These are phyloP conservation scores for Candida oleophila DNA, from an alignment of 805 yeast species.

Conservation along the genomic window DNA sequence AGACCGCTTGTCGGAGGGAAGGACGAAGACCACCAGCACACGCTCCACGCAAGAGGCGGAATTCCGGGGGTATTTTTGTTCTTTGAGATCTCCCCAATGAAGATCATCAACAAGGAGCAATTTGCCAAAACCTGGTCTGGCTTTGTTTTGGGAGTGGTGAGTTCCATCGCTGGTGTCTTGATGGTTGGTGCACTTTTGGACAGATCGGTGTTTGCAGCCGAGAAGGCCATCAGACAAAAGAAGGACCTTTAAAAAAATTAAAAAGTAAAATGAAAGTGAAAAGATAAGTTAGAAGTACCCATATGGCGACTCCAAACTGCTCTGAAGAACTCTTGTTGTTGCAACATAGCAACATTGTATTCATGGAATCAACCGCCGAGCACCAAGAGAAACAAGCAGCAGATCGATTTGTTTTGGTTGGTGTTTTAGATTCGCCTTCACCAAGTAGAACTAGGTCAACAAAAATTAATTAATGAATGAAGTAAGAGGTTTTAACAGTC, in stretches of 20 bases:
- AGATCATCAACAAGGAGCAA: conserved; percentile 81
- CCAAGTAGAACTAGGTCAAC: no score
- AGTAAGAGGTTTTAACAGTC: no score
- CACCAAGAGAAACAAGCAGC: no score
- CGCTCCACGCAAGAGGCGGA: conserved; percentile 81
- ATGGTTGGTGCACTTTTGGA: conserved; percentile 91
- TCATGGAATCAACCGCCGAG: no score
- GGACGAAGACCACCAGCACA: conserved; percentile 88
- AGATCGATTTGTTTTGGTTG: no score
- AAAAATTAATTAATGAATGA: no score
- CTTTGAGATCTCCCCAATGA: conserved; percentile 91
- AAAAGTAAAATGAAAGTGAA: no score
- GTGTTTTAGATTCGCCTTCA: no score
- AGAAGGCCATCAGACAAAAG: conserved; percentile 67
- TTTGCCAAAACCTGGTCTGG: conserved; percentile 78
- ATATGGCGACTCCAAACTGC: no score
- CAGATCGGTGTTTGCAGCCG: conserved; percentile 85
- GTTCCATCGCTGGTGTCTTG: conserved; percentile 89
- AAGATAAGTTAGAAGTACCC: no score
- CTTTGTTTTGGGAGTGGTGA: conserved; percentile 75
- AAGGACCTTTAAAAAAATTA: conserved; percentile 43
- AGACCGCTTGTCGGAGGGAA: conserved; percentile 84
- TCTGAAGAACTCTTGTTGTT: no score
- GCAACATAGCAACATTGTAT: no score
- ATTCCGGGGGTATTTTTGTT: conserved; percentile 84